Evolutionary conservation across 1,284 basidiomycete species (phyloP), one percentile per base, ranked within the genome.

Genomic region (Trametes polyzona): DNA sequence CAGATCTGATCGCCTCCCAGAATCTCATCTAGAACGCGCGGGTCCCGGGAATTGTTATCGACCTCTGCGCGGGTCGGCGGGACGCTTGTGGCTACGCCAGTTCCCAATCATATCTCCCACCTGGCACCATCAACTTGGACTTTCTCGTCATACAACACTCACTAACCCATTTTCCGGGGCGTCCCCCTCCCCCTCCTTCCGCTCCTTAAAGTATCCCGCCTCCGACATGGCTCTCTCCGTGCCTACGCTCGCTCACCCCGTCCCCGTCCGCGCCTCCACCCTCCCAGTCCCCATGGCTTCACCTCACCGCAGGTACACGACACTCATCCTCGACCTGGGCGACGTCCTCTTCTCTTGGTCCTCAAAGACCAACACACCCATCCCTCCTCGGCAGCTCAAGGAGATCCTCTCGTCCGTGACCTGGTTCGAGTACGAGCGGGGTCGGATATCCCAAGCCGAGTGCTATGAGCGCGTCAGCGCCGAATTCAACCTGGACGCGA

Each of bases 311-410:
- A 52, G 56, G 32, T 59, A 63, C 26, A 63, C 68, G 47, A 67
- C 73, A 10, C 71, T 82, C 60, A 75, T 83, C 61, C 76, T 82
- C 62, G 82, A 83, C 68, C 69, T 85, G 26, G 82, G 82, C 26
- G 83, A 84, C 62, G 82, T 84, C 29, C 73, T 84, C 37, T 84
- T 85, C 67, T 75, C 74, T 32, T 85, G 83, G 82, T 83, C 81
- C 4, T 64, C 81, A 2, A 63, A 75, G 16, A 82, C 81, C 0
- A 75, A 74, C 52, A 81, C 80, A 2, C 69, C 69, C 51, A 77
- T 84, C 49, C 74, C 81, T 3, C 70, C 80, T 1, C 74, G 71
- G 42, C 73, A 68, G 0, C 73, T 84, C 23, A 76, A 74, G 35
- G 67, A 67, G 35, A 81, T 84, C 55, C 72, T 83, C 40, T 71